A percentile compares a stretch with the other conserved stretches of the same genome.
Conservation (phyloP, 805 yeast genomes). For the Wickerhamiella qilinensis region DNA sequence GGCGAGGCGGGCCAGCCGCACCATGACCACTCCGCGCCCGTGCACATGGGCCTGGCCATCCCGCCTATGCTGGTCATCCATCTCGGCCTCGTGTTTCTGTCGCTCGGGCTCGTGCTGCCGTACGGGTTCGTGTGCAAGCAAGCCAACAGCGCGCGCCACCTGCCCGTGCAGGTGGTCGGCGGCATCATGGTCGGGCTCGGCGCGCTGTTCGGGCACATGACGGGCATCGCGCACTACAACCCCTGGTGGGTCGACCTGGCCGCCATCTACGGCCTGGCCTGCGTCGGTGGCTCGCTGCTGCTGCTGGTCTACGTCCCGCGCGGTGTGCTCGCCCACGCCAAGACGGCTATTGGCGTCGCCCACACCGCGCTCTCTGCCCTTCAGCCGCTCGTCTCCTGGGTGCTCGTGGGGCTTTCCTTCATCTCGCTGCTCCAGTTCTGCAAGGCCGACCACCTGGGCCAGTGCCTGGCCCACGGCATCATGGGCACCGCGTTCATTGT, state of each 20-base stretch:
- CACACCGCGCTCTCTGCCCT: slow-evolving; percentile 21
- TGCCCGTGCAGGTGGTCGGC: slow-evolving; percentile 23
- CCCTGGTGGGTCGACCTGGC: slow-evolving; percentile 23
- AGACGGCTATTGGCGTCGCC: slow-evolving; percentile 15
- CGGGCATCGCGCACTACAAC: slow-evolving; percentile 21
- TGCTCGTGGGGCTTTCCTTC: slow-evolving; percentile 64
- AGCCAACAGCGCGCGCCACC: slow-evolving; percentile 22
- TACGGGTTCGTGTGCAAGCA: slow-evolving; percentile 26
- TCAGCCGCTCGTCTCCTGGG: slow-evolving; percentile 47
- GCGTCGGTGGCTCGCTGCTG: slow-evolving; percentile 23
- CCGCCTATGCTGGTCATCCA: slow-evolving; percentile 17
- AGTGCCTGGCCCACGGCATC: slow-evolving; percentile 91
- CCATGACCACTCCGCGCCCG: slow-evolving; percentile 9
- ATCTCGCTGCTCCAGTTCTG: slow-evolving; percentile 81
- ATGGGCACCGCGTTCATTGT: slow-evolving; percentile 83
- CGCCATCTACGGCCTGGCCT: slow-evolving; percentile 18
- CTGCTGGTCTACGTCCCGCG: slow-evolving; percentile 24
- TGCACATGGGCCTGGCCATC: slow-evolving; percentile 9
- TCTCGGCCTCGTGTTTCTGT: slow-evolving; percentile 20
- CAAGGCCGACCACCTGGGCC: slow-evolving; percentile 70
- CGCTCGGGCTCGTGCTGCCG: slow-evolving; percentile 27
- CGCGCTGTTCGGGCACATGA: slow-evolving; percentile 24
- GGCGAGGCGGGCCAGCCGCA: slow-evolving; percentile 1
- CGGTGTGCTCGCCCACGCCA: slow-evolving; percentile 22
- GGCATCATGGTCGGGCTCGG: slow-evolving; percentile 23